Conservation (phyloP, 176 grass and related monocot species). For the Oryza officinalis region DNA sequence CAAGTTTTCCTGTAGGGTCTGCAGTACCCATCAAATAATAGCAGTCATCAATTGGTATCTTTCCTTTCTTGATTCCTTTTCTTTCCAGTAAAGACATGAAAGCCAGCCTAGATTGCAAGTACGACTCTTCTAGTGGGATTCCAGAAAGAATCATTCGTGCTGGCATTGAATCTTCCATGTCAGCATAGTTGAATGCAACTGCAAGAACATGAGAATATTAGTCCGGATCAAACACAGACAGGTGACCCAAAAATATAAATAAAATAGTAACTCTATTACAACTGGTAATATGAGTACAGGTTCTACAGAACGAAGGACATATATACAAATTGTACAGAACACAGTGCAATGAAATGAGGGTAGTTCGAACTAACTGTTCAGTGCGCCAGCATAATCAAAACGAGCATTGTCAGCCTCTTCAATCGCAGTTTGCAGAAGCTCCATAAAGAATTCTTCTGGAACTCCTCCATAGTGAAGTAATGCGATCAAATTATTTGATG, state of each 20-base stretch:
- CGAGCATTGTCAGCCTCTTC: slow-evolving; percentile 35
- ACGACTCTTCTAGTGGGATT: slow-evolving; percentile 54
- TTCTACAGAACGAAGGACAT: neutral
- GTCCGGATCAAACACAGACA: neutral
- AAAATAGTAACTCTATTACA: too few relatives aligned
- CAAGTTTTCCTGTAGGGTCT: slow-evolving; percentile 57
- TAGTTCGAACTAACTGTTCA: slow-evolving; percentile 42
- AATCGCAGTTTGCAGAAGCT: slow-evolving; percentile 55
- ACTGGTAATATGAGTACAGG: too few relatives aligned
- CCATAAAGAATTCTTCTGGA: slow-evolving; percentile 59
- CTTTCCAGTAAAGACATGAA: slow-evolving; percentile 42
- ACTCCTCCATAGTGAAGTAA: slow-evolving; percentile 61
- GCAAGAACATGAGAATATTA: slow-evolving; percentile 23
- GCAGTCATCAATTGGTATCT: slow-evolving; percentile 53
- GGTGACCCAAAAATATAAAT: neutral
- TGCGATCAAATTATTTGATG: slow-evolving; percentile 57
- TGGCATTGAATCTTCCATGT: slow-evolving; percentile 62
- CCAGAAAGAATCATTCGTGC: slow-evolving; percentile 64
- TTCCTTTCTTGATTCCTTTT: slow-evolving; percentile 55
- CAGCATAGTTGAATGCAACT: slow-evolving; percentile 60
- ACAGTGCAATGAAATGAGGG: neutral
- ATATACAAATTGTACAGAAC: neutral
- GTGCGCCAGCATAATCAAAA: slow-evolving; percentile 24
- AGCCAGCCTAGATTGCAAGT: slow-evolving; percentile 46
- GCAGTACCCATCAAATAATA: slow-evolving; percentile 72